Evolutionary conservation across 2,329 filamentous ascomycete species (phyloP), one percentile per base, ranked within the genome.

Genomic region (Fusarium sp.): DNA sequence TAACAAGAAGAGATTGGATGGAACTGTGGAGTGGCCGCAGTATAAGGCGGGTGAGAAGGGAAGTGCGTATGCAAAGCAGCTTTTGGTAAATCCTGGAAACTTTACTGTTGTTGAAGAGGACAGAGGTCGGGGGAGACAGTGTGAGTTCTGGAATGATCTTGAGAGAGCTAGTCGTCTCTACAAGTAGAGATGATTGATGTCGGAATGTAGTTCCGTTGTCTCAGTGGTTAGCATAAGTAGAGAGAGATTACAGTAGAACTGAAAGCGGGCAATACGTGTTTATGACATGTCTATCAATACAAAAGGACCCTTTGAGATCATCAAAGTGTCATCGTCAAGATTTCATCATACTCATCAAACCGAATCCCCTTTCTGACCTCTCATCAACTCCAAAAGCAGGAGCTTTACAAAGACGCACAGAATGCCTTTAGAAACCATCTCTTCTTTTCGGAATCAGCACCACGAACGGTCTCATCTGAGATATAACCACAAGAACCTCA

Each of bases 101-200:
- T 66, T 56, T 14, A 65, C 63, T 1, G 60, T 66, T 8, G 60
- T 57, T 9, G 63, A 66, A 0, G 63, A 57, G 17, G 63, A 66
- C 5, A 65, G 26, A 30, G 38, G 35, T 15, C 5, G 60, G 1
- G 32, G 24, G 2, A n/a, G 48, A 6, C 63, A 66, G 28, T 66
- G 63, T 30, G 41, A 36, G 3, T 66, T 65, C n/a, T 66, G 63
- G 63, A 66, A 66, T 30, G 63, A 65, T n/a, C 6, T 30, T n/a
- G 28, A 38, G 3, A 44, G 63, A n/a, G 60, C 63, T 44, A 12
- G 48, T 3, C 59, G 63, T 12, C 63, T 66, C 0, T 47, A 65
- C 14, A 66, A 66, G 48, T 66, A 66, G 11, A 18, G 4, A 17
- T 7, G 5, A 5, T 10, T 4, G 1, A 22, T 17, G 20, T 7